A percentile compares a stretch with the other conserved stretches of the same genome.
Conservation (phyloP, 495 filamentous ascomycete genomes). For the Baudoinia panamericana region DNA sequence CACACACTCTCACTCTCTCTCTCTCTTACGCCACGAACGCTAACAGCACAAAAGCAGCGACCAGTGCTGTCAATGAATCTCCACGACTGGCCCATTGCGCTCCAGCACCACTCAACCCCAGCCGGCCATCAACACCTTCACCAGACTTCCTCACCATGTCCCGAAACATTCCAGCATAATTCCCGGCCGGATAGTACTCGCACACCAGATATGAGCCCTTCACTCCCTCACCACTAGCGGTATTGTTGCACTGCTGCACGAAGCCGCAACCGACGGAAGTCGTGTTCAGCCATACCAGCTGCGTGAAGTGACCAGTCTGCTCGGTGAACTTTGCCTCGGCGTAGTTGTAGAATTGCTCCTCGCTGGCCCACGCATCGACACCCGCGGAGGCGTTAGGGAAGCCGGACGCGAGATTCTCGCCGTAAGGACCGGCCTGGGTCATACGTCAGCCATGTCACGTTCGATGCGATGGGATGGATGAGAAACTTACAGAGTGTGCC, state of each 20-base stretch:
- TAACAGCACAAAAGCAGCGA: constrained; percentile 5
- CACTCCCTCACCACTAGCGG: constrained; percentile 24
- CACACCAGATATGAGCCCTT: constrained; percentile 67
- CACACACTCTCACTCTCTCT: too few species aligned
- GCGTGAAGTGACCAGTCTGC: constrained; percentile 71
- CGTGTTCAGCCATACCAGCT: constrained; percentile 67
- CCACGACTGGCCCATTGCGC: not conserved
- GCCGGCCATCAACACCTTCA: constrained; percentile 2
- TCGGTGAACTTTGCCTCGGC: constrained; percentile 41
- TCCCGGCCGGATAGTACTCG: constrained; percentile 65
- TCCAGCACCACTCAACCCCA: constrained; percentile 8
- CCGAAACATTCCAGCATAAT: constrained; percentile 48
- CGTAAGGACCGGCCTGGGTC: constrained; percentile 50
- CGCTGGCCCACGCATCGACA: constrained; percentile 56
- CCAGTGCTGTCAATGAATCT: constrained; percentile 4
- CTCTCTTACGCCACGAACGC: too few species aligned
- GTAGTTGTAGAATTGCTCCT: constrained; percentile 49
- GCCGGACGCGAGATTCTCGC: constrained; percentile 66
- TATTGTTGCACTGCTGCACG: constrained; percentile 43
- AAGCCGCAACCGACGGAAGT: constrained; percentile 56
- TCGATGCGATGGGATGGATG: constrained; percentile 3
- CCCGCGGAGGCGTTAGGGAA: constrained; percentile 46
- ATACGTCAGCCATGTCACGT: not conserved
- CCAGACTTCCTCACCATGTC: constrained; percentile 34
- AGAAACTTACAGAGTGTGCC: constrained; percentile 43